Evolutionary conservation across 176 grass and related monocot species (phyloP).

Genomic region (Carex kokanica): DNA sequence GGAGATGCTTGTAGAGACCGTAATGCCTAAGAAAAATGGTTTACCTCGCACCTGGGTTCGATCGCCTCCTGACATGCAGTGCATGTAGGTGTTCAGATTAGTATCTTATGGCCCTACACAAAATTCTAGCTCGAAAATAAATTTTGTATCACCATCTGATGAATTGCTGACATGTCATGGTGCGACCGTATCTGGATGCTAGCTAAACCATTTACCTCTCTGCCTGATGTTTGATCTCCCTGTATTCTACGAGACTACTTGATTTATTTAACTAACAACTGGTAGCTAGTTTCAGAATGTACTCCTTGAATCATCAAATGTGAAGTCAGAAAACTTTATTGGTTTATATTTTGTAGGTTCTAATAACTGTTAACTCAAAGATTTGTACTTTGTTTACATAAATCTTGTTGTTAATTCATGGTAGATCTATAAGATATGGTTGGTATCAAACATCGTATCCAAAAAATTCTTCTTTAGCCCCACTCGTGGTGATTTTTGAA

Average conservation of each 20-base stretch:
- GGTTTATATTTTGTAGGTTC: conserved; percentile 18
- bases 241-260: not conserved
- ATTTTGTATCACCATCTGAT: not conserved
- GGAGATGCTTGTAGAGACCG: conserved; percentile 21
- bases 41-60: conserved; percentile 25
- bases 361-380: conserved; percentile 18
- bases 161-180: conserved; percentile 26
- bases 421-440: not conserved
- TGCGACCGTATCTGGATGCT: conserved; percentile 23
- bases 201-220: conserved; percentile 23
- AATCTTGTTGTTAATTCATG: conserved; percentile 17
- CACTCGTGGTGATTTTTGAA: not conserved
- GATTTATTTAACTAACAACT: conserved; percentile 22
- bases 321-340: conserved; percentile 11
- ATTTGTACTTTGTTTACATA: conserved; percentile 26
- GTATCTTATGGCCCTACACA: not conserved
- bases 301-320: not conserved
- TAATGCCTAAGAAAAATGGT: conserved; percentile 23
- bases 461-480: not conserved
- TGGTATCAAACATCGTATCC: not conserved
- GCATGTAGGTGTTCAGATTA: not conserved
- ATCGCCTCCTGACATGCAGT: conserved; percentile 31
- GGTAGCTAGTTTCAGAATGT: conserved; percentile 16
- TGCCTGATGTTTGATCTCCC: not conserved
- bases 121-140: not conserved